These are phyloP conservation scores for Hibiscus trionum DNA, from an alignment of 345 rosid genomes.

Conservation along the genomic window DNA sequence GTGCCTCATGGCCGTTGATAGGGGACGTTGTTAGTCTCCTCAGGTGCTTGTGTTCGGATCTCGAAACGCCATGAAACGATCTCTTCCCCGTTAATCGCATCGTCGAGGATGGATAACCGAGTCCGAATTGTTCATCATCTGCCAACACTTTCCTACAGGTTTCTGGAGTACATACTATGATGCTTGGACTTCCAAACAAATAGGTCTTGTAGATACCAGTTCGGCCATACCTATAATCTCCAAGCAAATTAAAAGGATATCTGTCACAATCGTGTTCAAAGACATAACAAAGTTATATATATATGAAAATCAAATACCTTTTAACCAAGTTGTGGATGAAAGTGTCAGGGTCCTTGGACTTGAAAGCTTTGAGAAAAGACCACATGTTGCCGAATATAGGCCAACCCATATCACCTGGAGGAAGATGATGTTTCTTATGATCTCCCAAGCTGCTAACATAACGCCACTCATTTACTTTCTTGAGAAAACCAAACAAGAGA, in stretches of 20 bases:
- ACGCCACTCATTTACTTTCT: background rate
- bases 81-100: constrained; percentile 5
- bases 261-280: background rate
- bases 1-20: background rate
- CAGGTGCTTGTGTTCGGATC: constrained; percentile 19
- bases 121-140: constrained; percentile 17
- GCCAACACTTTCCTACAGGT: constrained; percentile 15
- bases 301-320: background rate
- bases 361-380: constrained; percentile 39
- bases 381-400: constrained; percentile 22
- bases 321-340: constrained; percentile 5
- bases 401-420: background rate
- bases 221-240: constrained; percentile 18
- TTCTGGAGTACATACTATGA: constrained; percentile 19
- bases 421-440: background rate
- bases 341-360: constrained; percentile 12
- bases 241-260: background rate
- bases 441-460: constrained; percentile 21
- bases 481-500: constrained; percentile 8
- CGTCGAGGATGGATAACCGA: constrained; percentile 20
- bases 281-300: background rate
- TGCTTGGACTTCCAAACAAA: constrained; percentile 23
- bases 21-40: background rate
- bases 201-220: constrained; percentile 25
- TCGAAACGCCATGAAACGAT: constrained; percentile 6